Evolutionary conservation across 2,329 filamentous ascomycete genomes (phyloP).

Genomic region (Helotiales sp.): DNA sequence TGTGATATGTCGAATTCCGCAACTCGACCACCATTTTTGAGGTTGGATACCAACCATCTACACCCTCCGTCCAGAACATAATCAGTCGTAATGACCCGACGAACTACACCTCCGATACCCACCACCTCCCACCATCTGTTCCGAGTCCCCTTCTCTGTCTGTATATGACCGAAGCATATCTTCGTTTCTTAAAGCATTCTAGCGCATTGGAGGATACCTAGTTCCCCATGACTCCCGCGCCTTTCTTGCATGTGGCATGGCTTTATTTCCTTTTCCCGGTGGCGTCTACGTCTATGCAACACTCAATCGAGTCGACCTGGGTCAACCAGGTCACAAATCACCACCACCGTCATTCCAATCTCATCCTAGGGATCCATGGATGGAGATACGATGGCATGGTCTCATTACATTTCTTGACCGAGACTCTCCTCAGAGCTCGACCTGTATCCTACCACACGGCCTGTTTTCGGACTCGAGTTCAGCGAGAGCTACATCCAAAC

Average conservation of each 20-base stretch:
- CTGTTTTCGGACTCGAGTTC: not conserved
- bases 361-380: not conserved
- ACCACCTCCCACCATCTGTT: not conserved
- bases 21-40: not conserved
- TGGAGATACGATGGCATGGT: not conserved
- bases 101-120: conserved; percentile 1
- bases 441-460: conserved; percentile 7
- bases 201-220: not conserved
- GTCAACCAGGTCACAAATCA: not conserved
- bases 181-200: conserved; percentile 12
- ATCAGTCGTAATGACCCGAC: conserved; percentile 14
- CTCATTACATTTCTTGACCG: not conserved
- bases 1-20: conserved; percentile 41
- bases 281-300: conserved; percentile 1
- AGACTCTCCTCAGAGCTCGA: not conserved
- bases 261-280: not conserved
- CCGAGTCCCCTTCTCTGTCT: not conserved
- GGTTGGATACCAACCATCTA: conserved; percentile 7
- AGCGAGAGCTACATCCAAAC: not conserved
- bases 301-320: not conserved
- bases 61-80: not conserved
- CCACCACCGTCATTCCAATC: not conserved
- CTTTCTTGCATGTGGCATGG: conserved; percentile 10
- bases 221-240: not conserved
- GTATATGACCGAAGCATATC: conserved; percentile 14